Base-by-base conservation (phyloP, 2,329 filamentous ascomycete species). In the Monilinia aucupariae region DNA sequence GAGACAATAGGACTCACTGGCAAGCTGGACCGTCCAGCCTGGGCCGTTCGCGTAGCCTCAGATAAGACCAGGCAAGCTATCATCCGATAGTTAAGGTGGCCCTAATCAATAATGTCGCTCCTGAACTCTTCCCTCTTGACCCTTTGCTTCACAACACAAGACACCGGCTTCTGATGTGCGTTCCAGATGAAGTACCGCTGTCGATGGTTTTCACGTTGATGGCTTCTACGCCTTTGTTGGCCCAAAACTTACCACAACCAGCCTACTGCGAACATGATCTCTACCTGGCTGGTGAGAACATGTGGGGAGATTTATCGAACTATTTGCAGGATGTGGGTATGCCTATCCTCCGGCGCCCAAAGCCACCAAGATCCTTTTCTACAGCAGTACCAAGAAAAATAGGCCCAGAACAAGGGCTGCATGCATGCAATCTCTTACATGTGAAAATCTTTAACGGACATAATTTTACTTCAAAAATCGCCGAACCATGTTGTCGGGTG, bases 401-500 rank as follows among this genome's bases (percentile, higher is more conserved):
- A 20, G 25, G 8, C 12, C 25, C 25, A 45, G 15, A 34, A 30
- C 17, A 34, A 53, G 34, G 25, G 13, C 34, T 30, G 34, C 58
- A 54, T 22, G 15, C 8, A 9, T 22, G 15, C 8, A 15, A 32
- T 49, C 34, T 13, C 5, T 20, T 20, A 32, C 37, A 43, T 43
- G 48, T 41, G 48, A 61, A 47, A 54, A 37, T 39, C 48, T 55
- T 55, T 34, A 25, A 27, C 27, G 22, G 50, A 10, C 49, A 25
- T 30, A 20, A 61, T 22, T 15, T 12, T 20, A 61, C 9, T n/a
- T 47, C 27, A n/a, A 47, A 45, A 39, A 17, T 37, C 41, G 12
- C 41, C 15, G 59, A 55, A 53, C 59, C 59, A 55, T 45, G 27
- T 25, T 25, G 27, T 37, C 39, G 59, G 59, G 49, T 45, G 17